phyloP scores from a whole-genome alignment of 495 filamentous ascomycete genomes.

The Hamigera avellanea region DNA sequence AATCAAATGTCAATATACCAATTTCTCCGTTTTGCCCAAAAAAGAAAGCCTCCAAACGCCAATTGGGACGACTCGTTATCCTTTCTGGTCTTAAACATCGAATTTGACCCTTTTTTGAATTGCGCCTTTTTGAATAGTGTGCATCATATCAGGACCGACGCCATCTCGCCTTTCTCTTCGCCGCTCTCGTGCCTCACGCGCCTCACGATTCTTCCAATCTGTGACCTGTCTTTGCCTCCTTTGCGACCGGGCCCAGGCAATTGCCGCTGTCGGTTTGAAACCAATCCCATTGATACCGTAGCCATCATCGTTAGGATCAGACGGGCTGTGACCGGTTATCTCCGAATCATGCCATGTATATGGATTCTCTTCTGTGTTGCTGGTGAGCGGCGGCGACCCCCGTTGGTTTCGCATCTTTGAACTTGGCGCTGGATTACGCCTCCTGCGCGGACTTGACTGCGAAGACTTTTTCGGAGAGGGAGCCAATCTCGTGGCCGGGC shows the following conservation, averaged over 20 bases:
- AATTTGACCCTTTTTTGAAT: slow-evolving; percentile 37
- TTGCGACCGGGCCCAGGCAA: slow-evolving; percentile 64
- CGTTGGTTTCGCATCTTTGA: slow-evolving; percentile 20
- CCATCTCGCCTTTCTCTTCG: slow-evolving; percentile 54
- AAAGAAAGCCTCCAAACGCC: too few relatives aligned
- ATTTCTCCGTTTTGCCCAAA: neutral
- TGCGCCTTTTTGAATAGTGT: slow-evolving; percentile 19
- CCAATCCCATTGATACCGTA: slow-evolving; percentile 84
- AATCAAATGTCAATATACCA: neutral
- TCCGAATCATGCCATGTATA: slow-evolving; percentile 78
- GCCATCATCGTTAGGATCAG: slow-evolving; percentile 64
- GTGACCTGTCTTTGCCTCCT: slow-evolving; percentile 70
- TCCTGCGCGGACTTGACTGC: slow-evolving; percentile 15
- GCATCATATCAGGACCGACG: slow-evolving; percentile 18
- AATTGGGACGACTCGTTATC: too few relatives aligned
- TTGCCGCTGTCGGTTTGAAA: slow-evolving; percentile 76
- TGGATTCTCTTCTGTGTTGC: slow-evolving; percentile 23
- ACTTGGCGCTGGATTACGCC: slow-evolving; percentile 10
- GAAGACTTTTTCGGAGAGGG: slow-evolving; percentile 11
- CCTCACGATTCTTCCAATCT: slow-evolving; percentile 74
- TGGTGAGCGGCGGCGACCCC: slow-evolving; percentile 38
- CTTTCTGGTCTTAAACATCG: slow-evolving; percentile 13
- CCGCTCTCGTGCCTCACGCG: slow-evolving; percentile 67
- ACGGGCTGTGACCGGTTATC: slow-evolving; percentile 69
- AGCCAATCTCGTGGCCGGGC: neutral